Evolutionary conservation across 176 grass and related monocot species (phyloP).

Genomic region (Olyra latifolia): DNA sequence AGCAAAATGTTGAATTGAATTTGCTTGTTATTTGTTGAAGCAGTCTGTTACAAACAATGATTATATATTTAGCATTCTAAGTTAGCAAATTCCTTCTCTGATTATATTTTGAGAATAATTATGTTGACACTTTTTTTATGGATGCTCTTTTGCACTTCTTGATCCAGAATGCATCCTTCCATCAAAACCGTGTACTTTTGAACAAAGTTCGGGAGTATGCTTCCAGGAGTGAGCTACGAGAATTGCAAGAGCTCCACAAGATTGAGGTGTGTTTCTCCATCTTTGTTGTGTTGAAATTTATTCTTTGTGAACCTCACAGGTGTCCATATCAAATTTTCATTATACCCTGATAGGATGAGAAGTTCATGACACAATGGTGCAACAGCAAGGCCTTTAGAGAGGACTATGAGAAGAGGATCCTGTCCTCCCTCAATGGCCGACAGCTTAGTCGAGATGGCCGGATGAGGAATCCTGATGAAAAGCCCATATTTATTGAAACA

Average conservation of each 20-base stretch:
- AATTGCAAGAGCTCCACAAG: slow-evolving; percentile 64
- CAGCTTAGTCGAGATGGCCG: slow-evolving; percentile 71
- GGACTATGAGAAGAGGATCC: slow-evolving; percentile 88
- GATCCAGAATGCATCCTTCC: slow-evolving; percentile 67
- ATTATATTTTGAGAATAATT: background rate
- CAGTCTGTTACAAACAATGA: background rate
- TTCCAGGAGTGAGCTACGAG: slow-evolving; percentile 64
- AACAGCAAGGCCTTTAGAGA: slow-evolving; percentile 71
- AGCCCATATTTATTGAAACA: slow-evolving; percentile 64
- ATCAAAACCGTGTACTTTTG: slow-evolving; percentile 65
- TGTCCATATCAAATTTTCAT: slow-evolving; percentile 29
- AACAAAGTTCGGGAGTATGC: slow-evolving; percentile 68
- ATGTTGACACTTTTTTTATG: slow-evolving; percentile 18
- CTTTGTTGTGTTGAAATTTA: background rate
- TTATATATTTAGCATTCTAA: slow-evolving; percentile 2
- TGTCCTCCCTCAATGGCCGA: slow-evolving; percentile 66
- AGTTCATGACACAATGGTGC: slow-evolving; percentile 79
- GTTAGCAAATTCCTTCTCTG: background rate
- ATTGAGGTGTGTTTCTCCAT: slow-evolving; percentile 56
- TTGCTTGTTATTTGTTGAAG: slow-evolving; percentile 25
- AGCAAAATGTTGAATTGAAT: background rate
- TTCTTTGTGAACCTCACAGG: background rate
- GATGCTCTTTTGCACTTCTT: slow-evolving; percentile 32
- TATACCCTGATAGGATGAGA: slow-evolving; percentile 57
- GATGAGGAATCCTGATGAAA: slow-evolving; percentile 93